Base-by-base conservation (phyloP, 2,329 filamentous ascomycete genomes). In the Eutypa lata region DNA sequence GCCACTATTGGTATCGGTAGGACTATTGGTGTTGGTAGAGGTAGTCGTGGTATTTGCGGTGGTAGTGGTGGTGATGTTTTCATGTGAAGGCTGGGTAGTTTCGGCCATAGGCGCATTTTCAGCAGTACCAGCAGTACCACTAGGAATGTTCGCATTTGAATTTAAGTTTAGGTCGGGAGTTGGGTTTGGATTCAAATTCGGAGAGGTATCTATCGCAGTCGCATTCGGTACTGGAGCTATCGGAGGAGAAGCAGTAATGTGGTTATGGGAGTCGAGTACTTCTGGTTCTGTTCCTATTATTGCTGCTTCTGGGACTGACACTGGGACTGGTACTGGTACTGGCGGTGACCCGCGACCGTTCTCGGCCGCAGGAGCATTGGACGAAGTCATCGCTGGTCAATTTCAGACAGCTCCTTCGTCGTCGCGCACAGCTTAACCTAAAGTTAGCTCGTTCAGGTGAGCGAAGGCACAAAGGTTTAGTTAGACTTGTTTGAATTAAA, bases 371-470 rank as follows among this genome's bases (percentile, higher is more conserved):
- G 70, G 72, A 68, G 68, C 73, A 68, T 73, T 73, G 66, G 79
- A 80, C 80, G 79, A 83, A 81, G 77, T 81, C 80, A 83, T 82
- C 78, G 79, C 80, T 82, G 71, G 72, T 76, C 69, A 67, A 65
- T 60, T 56, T 55, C 51, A 62, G 69, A 78, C 78, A 80, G 79
- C 79, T 81, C 78, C 73, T 81, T 79, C 78, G 78, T 79, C 78
- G 78, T 75, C 79, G 70, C 59, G 61, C 56, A 6, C n/a, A 38
- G 13, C n/a, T 4, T 38, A 38, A 14, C n/a, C 35, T 16, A 26
- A 24, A 44, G 38, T 31, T 31, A 33, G 24, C 35, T 42, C 24
- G 33, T 45, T 37, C 11, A 50, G 47, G 19, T 42, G 51, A 37
- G 35, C 40, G 48, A 45, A 43, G 50, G 35, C 28, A 44, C n/a